Base-by-base conservation (phyloP, 129 eudicot genomes). In the Smallanthus sonchifolius region DNA sequence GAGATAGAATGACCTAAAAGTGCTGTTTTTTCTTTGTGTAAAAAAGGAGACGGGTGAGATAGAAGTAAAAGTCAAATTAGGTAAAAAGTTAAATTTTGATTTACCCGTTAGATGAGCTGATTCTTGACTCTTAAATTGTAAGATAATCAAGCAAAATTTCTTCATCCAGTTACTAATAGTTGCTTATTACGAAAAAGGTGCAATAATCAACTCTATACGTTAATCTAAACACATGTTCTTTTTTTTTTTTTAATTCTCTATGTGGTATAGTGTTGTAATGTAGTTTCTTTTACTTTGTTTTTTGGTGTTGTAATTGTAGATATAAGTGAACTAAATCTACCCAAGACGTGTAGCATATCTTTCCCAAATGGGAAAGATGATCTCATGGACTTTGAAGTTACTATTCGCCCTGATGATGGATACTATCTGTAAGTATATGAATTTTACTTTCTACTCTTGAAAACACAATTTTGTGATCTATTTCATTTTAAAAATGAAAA, bases 311-410 rank as follows among this genome's bases (percentile, higher is more conserved):
- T 73, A 67, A 61, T 67, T 83, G 85, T 67, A 91, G 97, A 91
- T 81, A 91, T 91, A 10, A 87, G 86, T 62, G 97, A 91, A 80
- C 76, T 91, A 51, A 91, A 91, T 74, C 81, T 91, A 57, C 97
- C 97, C 34, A 86, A 91, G 77, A 81, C 87, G 3, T 91, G 97
- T 73, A 85, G 78, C 81, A 88, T 88, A 61, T 72, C 89, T 36
- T 91, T 91, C 74, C 92, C 91, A 70, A 91, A 86, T 70, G 97
- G 95, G 45, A 91, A 84, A 78, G 97, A 91, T 64, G 97, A 91
- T 17, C 97, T 91, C 67, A 91, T 91, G 97, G 88, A 88, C 85
- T 91, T 91, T 80, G 97, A 91, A 84, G 97, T 91, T 59, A 86
- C 97, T 40, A 91, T 91, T 65, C 88, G 91, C 71, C 97, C 97